A percentile compares a stretch with the other conserved stretches of the same genome.
phyloP scores from a whole-genome alignment of 1,284 basidiomycete species.

The Sporisorium exsertum region DNA sequence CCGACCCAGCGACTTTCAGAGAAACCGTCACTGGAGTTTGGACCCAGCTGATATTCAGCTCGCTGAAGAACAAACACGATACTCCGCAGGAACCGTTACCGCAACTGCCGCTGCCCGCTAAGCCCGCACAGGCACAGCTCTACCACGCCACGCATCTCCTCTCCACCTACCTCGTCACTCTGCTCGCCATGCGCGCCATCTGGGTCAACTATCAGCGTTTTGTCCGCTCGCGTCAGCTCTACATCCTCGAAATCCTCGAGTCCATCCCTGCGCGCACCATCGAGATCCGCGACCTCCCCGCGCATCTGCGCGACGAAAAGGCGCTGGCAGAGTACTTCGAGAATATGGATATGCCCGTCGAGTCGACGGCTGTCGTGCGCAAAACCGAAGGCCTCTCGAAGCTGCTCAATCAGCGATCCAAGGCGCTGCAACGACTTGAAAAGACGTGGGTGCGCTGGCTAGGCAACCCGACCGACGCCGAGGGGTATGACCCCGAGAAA shows the following conservation, averaged over 20 bases:
- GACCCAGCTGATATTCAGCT: conserved; percentile 29
- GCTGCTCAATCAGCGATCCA: conserved; percentile 81
- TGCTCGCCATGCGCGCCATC: conserved; percentile 84
- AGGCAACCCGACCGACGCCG: conserved; percentile 86
- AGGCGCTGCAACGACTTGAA: conserved; percentile 82
- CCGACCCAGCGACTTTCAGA: conserved; percentile 9
- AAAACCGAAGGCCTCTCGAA: conserved; percentile 81
- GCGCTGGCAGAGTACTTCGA: conserved; percentile 94
- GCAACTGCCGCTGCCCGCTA: conserved; percentile 44
- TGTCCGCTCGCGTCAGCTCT: conserved; percentile 90
- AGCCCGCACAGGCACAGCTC: conserved; percentile 67
- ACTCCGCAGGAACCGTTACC: conserved; percentile 50
- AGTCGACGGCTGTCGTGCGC: conserved; percentile 88
- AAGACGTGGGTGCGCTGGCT: conserved; percentile 86
- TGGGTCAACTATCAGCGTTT: conserved; percentile 90
- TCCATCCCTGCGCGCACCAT: conserved; percentile 93
- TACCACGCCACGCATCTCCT: conserved; percentile 79
- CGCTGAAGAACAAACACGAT: conserved; percentile 18
- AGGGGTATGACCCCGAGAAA: conserved; percentile 76
- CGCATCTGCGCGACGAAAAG: conserved; percentile 83
- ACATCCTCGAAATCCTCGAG: conserved; percentile 91
- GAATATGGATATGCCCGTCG: conserved; percentile 74
- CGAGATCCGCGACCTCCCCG: conserved; percentile 84
- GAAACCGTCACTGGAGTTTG: conserved; percentile 30
- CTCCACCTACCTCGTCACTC: conserved; percentile 92